These are phyloP conservation scores for Candida tropicalis DNA, from an alignment of 1,139 yeast species.

Conservation along the genomic window DNA sequence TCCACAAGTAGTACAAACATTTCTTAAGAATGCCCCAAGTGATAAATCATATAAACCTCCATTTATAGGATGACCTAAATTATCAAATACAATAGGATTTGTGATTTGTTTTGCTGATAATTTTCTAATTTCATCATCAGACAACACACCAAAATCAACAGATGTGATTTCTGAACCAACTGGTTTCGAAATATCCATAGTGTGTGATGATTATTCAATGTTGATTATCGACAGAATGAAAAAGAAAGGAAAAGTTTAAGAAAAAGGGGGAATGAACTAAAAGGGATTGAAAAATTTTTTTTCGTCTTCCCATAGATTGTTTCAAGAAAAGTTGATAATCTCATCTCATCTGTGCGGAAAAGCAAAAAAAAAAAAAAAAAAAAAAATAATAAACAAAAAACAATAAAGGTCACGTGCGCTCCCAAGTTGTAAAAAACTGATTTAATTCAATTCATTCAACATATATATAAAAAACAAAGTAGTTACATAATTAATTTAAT, in stretches of 20 bases:
- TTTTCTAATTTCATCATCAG: slow-evolving; percentile 79
- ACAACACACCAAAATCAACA: slow-evolving; percentile 88
- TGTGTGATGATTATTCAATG: background rate
- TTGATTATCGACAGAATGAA: too few relatives aligned
- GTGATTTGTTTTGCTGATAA: slow-evolving; percentile 94
- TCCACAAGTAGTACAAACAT: slow-evolving; percentile 94
- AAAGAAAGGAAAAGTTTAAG: background rate
- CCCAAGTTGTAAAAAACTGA: slow-evolving; percentile 1
- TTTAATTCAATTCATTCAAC: background rate
- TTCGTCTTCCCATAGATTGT: background rate
- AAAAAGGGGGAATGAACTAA: background rate
- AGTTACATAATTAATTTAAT: background rate
- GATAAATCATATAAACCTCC: slow-evolving; percentile 95
- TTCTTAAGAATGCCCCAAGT: slow-evolving; percentile 88
- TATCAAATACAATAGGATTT: slow-evolving; percentile 92
- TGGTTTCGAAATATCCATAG: slow-evolving; percentile 94
- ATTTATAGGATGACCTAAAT: slow-evolving; percentile 90
- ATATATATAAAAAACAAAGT: too few relatives aligned
- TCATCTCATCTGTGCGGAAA: slow-evolving; percentile 1
- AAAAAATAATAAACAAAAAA: background rate
- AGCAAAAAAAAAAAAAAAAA: background rate
- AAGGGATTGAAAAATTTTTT: background rate
- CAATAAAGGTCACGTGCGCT: background rate
- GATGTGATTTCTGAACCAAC: slow-evolving; percentile 92
- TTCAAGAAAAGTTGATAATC: background rate